Evolutionary conservation across 306 rosid species (phyloP).

Genomic region (Rosa chinensis): DNA sequence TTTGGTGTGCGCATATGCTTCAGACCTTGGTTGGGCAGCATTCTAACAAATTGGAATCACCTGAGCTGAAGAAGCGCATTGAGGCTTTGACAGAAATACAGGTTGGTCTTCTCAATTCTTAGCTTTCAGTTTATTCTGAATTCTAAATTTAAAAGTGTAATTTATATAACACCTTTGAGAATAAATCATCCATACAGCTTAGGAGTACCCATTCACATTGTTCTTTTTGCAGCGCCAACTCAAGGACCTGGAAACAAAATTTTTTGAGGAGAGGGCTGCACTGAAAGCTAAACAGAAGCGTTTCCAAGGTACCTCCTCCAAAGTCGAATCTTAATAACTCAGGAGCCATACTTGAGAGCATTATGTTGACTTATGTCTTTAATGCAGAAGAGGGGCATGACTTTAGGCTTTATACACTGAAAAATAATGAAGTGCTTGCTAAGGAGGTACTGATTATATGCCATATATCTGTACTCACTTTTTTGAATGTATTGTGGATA

Average conservation of each 20-base stretch:
- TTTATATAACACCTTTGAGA: background rate
- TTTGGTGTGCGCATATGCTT: slow-evolving; percentile 48
- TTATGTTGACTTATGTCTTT: slow-evolving; percentile 23
- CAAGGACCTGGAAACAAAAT: slow-evolving; percentile 60
- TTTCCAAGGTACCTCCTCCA: slow-evolving; percentile 36
- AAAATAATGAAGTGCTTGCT: slow-evolving; percentile 65
- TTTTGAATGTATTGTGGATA: slow-evolving; percentile 18
- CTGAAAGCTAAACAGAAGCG: slow-evolving; percentile 70
- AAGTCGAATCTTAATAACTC: slow-evolving; percentile 13
- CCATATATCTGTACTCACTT: background rate
- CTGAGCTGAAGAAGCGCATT: slow-evolving; percentile 62
- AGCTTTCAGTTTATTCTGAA: background rate
- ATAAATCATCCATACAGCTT: background rate
- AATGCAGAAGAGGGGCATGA: slow-evolving; percentile 66
- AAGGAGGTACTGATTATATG: slow-evolving; percentile 55
- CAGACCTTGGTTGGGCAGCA: slow-evolving; percentile 67
- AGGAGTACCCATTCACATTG: background rate
- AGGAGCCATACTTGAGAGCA: slow-evolving; percentile 22
- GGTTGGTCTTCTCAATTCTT: slow-evolving; percentile 30
- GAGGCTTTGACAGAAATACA: slow-evolving; percentile 70
- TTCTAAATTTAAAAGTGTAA: background rate
- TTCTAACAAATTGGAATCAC: slow-evolving; percentile 51
- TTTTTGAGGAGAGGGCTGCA: slow-evolving; percentile 73
- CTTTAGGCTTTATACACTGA: slow-evolving; percentile 75
- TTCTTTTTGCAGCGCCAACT: slow-evolving; percentile 47